Evolutionary conservation across 2,329 filamentous ascomycete species (phyloP).

Genomic region (Daldinia eschscholtzii): DNA sequence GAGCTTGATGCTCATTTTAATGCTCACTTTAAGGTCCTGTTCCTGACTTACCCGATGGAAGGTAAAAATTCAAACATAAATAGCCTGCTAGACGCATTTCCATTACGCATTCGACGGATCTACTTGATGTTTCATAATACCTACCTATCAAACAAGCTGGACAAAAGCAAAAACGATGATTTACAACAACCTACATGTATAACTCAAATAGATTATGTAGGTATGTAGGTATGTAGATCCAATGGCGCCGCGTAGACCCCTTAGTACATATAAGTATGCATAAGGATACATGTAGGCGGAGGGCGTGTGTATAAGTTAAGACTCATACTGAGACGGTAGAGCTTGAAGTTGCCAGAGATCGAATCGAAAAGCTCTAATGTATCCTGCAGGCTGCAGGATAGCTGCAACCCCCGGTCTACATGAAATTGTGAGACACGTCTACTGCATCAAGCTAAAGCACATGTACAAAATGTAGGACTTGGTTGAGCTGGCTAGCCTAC

Average conservation of each 20-base stretch:
- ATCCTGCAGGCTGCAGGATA: slow-evolving; percentile 35
- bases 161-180: slow-evolving; percentile 9
- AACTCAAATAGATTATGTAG: slow-evolving; percentile 2
- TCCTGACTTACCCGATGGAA: slow-evolving; percentile 37
- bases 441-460: slow-evolving; percentile 39
- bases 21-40: slow-evolving; percentile 35
- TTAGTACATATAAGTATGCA: slow-evolving; percentile 10
- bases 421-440: slow-evolving; percentile 42
- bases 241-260: slow-evolving; percentile 16
- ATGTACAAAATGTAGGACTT: slow-evolving; percentile 26
- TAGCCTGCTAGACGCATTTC: background rate
- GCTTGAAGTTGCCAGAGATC: background rate
- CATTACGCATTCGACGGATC: slow-evolving; percentile 25
- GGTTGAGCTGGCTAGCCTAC: slow-evolving; percentile 37
- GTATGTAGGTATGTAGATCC: slow-evolving; percentile 5
- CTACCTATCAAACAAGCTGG: background rate
- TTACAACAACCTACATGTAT: background rate
- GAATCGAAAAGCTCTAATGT: slow-evolving; percentile 8
- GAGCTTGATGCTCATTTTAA: slow-evolving; percentile 22
- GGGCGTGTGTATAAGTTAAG: background rate
- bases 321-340: background rate
- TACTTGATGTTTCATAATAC: slow-evolving; percentile 1
- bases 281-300: background rate
- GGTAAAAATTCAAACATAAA: slow-evolving; percentile 14
- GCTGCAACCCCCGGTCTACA: slow-evolving; percentile 39